These are phyloP conservation scores for Bromus sterilis DNA, from an alignment of 176 grass and related monocot species.

Conservation along the genomic window DNA sequence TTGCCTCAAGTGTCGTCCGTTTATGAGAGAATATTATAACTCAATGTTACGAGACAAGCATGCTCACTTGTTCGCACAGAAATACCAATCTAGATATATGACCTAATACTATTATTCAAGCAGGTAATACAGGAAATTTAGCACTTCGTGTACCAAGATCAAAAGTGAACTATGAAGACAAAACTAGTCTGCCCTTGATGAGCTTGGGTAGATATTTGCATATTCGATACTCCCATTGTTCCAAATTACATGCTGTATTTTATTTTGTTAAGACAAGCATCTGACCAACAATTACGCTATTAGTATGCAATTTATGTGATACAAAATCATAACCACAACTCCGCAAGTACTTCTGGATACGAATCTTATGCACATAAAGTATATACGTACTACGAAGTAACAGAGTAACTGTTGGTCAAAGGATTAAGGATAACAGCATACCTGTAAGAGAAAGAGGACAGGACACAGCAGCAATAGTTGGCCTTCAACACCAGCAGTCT, in stretches of 20 bases:
- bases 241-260: not conserved
- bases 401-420: not conserved
- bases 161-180: not conserved
- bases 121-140: not conserved
- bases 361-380: not conserved
- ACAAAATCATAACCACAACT: not conserved
- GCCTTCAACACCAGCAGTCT: slow-evolving; percentile 98
- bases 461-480: slow-evolving; percentile 86
- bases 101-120: not conserved
- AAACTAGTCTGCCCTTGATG: not conserved
- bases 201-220: not conserved
- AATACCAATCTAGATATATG: not conserved
- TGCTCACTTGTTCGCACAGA: not conserved
- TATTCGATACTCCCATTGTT: not conserved
- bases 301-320: not conserved
- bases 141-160: not conserved
- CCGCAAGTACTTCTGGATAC: too few relatives aligned
- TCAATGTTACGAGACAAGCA: not conserved
- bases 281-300: not conserved
- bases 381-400: too few relatives aligned
- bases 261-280: not conserved
- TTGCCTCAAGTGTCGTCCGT: not conserved
- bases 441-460: slow-evolving; percentile 92
- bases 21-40: not conserved
- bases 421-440: slow-evolving; percentile 16